Evolutionary conservation across 495 filamentous ascomycete genomes (phyloP), one percentile per base, ranked within the genome.

Genomic region (Aspergillus egyptiacus): DNA sequence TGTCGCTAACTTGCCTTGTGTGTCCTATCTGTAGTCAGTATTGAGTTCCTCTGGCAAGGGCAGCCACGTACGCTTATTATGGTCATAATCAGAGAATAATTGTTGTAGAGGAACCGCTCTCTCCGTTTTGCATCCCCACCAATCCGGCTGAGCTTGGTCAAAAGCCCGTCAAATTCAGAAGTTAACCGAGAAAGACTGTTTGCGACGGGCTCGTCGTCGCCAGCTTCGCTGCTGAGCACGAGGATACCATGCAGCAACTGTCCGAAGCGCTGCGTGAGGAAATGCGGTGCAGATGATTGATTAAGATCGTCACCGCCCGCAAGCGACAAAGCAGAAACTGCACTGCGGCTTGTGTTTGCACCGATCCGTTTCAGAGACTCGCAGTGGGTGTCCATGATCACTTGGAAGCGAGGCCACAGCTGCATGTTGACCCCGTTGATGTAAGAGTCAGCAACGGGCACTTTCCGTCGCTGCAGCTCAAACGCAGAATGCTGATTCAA

Each of bases 361-460:
- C 80, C 74, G 40, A 75, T 71, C 32, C 74, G 75, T 33, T 82
- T 83, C 17, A 97, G 74, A 9, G 87, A 91, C 32, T 95, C 88
- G 67, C 84, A 84, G 61, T 97, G 93, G n/a, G 81, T 73, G 57
- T 95, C 89, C 83, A 97, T 95, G 59, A 93, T 81, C 18, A 85
- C 77, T 68, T 97, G 94, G 61, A 98, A 88, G 23, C 90, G 84
- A 4, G 93, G 93, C 93, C 93, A 98, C 5, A 98, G 81, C 6
- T 88, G 81, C 91, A 98, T 97, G 55, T 85, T 85, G 18, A 89
- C 93, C 14, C 83, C 90, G 64, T 97, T 98, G 58, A 96, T 84
- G 63, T 97, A 97, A 23, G 80, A 78, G 50, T 98, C 93, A 2
- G 86, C 83, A 3, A 88, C 83, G 8, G 93, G 94, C 2, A 96